phyloP scores from a whole-genome alignment of 257 asterid genomes.

The Coffea eugenioides region DNA sequence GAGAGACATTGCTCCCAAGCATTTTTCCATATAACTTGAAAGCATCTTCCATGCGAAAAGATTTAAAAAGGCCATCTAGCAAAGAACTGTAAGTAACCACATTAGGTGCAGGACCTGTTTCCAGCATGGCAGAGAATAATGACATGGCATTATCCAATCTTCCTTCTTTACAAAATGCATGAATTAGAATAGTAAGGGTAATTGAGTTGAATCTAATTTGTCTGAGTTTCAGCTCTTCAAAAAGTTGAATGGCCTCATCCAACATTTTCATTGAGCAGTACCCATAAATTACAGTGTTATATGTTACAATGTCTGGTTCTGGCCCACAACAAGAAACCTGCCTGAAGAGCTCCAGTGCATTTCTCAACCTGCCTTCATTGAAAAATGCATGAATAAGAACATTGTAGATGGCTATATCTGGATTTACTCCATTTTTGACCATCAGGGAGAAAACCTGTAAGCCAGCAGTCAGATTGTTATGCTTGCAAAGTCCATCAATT shows the following conservation, averaged over 20 bases:
- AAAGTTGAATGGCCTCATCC: constrained; percentile 30
- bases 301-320: constrained; percentile 41
- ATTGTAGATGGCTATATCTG: constrained; percentile 36
- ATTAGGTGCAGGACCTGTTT: constrained; percentile 31
- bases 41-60: constrained; percentile 22
- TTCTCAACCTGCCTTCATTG: constrained; percentile 18
- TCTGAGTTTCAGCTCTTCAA: constrained; percentile 26
- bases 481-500: constrained; percentile 41
- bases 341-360: constrained; percentile 39
- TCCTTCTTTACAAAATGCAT: constrained; percentile 44
- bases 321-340: constrained; percentile 30
- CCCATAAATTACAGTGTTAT: constrained; percentile 33
- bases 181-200: constrained; percentile 33
- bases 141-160: constrained; percentile 34
- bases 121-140: constrained; percentile 29
- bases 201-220: constrained; percentile 18
- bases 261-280: constrained; percentile 38
- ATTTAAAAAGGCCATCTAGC: constrained; percentile 37
- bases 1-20: constrained; percentile 31
- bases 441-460: constrained; percentile 31
- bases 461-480: constrained; percentile 30
- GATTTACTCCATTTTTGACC: constrained; percentile 30
- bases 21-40: constrained; percentile 32
- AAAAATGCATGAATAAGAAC: constrained; percentile 37
- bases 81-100: constrained; percentile 43